Conservation (phyloP, 768 basidiomycete genomes). For the Lepiota brunneoincarnata region DNA sequence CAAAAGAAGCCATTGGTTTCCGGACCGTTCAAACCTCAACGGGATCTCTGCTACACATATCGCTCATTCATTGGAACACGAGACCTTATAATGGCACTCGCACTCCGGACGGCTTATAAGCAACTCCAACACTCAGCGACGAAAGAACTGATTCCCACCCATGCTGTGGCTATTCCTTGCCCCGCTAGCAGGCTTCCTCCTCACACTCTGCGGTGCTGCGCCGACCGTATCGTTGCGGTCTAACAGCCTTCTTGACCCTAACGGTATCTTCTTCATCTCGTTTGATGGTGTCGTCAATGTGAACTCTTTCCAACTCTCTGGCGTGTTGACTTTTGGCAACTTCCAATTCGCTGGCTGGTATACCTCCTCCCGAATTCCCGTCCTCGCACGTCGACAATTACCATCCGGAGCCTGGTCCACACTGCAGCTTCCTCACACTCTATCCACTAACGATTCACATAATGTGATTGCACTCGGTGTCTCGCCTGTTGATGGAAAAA, state of each 20-base stretch:
- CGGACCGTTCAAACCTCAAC: conserved; percentile 2
- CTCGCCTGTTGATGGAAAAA: conserved; percentile 41
- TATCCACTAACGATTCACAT: conserved; percentile 41
- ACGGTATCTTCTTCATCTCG: conserved; percentile 42
- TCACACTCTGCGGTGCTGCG: conserved; percentile 26
- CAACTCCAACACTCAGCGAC: not conserved
- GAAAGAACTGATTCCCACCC: not conserved
- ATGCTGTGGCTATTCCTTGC: conserved; percentile 10
- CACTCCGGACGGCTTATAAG: too few species aligned
- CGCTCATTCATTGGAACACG: not conserved
- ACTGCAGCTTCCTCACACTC: conserved; percentile 38
- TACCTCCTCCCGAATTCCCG: conserved; percentile 35
- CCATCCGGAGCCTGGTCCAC: conserved; percentile 40
- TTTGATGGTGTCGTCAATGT: conserved; percentile 47
- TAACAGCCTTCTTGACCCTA: conserved; percentile 35
- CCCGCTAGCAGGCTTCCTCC: conserved; percentile 11
- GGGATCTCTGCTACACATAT: not conserved
- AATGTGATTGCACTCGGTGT: conserved; percentile 43
- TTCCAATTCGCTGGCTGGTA: conserved; percentile 48
- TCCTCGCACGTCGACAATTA: conserved; percentile 38
- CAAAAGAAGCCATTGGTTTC: not conserved
- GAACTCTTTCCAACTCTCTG: conserved; percentile 44
- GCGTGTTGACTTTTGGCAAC: conserved; percentile 34
- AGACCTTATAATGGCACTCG: not conserved
- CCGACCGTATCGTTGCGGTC: conserved; percentile 37